phyloP scores from a whole-genome alignment of 2,329 filamentous ascomycete species.

The Penicillium sp. region DNA sequence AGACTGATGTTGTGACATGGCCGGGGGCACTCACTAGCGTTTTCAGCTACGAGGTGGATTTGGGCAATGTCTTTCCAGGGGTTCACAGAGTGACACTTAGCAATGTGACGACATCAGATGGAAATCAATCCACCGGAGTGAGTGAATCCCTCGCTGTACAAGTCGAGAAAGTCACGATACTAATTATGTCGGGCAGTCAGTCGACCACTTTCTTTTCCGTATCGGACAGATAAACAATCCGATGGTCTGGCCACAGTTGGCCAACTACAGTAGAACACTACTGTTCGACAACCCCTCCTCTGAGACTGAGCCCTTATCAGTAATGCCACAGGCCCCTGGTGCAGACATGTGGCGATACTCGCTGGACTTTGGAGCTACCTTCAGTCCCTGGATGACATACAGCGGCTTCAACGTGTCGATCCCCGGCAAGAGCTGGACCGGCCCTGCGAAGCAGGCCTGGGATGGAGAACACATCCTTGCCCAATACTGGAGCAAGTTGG shows the following conservation, averaged over 20 bases:
- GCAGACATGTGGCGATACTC: conserved; percentile 63
- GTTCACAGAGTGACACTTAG: conserved; percentile 58
- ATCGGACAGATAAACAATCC: conserved; percentile 59
- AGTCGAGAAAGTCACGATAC: neutral
- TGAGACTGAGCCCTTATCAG: conserved; percentile 47
- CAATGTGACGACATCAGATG: conserved; percentile 48
- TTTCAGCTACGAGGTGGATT: conserved; percentile 41
- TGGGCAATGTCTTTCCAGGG: conserved; percentile 36
- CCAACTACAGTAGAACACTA: conserved; percentile 58
- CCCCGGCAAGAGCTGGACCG: conserved; percentile 53
- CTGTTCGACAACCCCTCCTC: conserved; percentile 41
- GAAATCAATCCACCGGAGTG: conserved; percentile 45
- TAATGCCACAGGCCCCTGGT: conserved; percentile 56
- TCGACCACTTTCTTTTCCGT: conserved; percentile 62
- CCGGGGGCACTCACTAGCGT: conserved; percentile 57
- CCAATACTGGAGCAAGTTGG: conserved; percentile 61
- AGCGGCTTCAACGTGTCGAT: conserved; percentile 51
- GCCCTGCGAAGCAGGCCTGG: conserved; percentile 60
- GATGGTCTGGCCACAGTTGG: conserved; percentile 53
- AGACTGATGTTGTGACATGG: conserved; percentile 52
- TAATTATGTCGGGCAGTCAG: conserved; percentile 35
- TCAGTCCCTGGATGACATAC: conserved; percentile 59
- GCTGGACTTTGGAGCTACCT: conserved; percentile 59
- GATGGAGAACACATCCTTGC: conserved; percentile 60
- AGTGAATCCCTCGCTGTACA: neutral